phyloP scores from a whole-genome alignment of 2,329 filamentous ascomycete genomes.

The Cytospora leucostoma region DNA sequence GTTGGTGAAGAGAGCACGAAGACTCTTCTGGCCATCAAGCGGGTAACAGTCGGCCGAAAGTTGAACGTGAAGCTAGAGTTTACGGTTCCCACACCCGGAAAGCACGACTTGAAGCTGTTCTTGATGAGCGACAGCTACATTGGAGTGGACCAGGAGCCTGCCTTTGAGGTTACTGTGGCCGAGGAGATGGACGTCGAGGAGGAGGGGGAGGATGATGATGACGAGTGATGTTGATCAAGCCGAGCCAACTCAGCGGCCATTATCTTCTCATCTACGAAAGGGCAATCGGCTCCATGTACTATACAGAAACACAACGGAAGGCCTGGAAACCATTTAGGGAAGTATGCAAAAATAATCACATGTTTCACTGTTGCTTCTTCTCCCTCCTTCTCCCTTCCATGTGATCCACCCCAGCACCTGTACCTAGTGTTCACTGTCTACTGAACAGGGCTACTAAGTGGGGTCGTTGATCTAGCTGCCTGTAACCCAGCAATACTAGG shows the following conservation, averaged over 20 bases:
- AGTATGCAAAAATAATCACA: slow-evolving; percentile 13
- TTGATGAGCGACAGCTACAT: slow-evolving; percentile 98
- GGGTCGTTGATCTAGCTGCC: not conserved
- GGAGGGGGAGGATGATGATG: slow-evolving; percentile 73
- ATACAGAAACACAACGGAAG: not conserved
- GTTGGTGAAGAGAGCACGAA: slow-evolving; percentile 90
- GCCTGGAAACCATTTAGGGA: slow-evolving; percentile 14
- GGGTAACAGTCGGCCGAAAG: slow-evolving; percentile 80
- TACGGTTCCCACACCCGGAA: slow-evolving; percentile 78
- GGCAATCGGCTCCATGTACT: no score
- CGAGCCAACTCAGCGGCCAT: not conserved
- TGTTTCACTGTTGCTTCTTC: not conserved
- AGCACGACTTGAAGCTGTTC: slow-evolving; percentile 86
- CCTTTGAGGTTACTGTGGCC: slow-evolving; percentile 79
- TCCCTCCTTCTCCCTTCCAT: not conserved
- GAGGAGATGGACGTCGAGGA: slow-evolving; percentile 96
- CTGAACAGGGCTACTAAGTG: not conserved
- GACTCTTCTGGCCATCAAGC: slow-evolving; percentile 88
- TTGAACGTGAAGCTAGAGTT: slow-evolving; percentile 83
- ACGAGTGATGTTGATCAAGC: slow-evolving; percentile 33
- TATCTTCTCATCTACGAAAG: slow-evolving; percentile 5
- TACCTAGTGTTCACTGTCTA: not conserved
- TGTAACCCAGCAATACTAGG: not conserved
- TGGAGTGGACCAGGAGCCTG: slow-evolving; percentile 93
- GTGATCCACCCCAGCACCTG: not conserved